phyloP scores from a whole-genome alignment of 352 stramenopile genomes.

The Pythium biforme region DNA sequence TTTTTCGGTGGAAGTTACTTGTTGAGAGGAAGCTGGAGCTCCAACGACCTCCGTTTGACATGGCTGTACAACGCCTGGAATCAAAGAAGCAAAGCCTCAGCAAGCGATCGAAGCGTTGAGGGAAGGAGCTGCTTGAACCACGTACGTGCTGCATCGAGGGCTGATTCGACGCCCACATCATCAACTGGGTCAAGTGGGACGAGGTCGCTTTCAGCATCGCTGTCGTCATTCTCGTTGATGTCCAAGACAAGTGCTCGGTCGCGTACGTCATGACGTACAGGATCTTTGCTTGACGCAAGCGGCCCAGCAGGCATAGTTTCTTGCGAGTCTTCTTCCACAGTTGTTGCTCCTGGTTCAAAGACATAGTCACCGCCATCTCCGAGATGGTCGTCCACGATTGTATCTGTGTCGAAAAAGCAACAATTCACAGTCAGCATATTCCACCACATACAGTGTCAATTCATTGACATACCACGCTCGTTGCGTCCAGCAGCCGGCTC shows the following conservation, averaged over 20 bases:
- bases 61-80: background rate
- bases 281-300: background rate
- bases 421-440: too few relatives aligned
- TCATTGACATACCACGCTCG: background rate
- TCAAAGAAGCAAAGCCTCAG: background rate
- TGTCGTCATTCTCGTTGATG: slow-evolving; percentile 4
- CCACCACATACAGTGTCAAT: background rate
- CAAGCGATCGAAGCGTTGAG: background rate
- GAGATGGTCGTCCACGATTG: background rate
- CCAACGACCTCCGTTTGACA: background rate
- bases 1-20: background rate
- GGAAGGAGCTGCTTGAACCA: background rate
- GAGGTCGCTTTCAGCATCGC: background rate
- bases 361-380: background rate
- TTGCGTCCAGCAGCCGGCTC: background rate
- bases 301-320: background rate
- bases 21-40: background rate
- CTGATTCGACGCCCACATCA: background rate
- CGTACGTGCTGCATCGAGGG: background rate
- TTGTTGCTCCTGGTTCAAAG: background rate
- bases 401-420: background rate
- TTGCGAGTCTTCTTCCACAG: background rate
- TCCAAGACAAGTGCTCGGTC: background rate
- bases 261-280: background rate
- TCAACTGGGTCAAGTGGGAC: slow-evolving; percentile 7